phyloP scores from a whole-genome alignment of 805 yeast genomes.

The Myxozyma geophila region DNA sequence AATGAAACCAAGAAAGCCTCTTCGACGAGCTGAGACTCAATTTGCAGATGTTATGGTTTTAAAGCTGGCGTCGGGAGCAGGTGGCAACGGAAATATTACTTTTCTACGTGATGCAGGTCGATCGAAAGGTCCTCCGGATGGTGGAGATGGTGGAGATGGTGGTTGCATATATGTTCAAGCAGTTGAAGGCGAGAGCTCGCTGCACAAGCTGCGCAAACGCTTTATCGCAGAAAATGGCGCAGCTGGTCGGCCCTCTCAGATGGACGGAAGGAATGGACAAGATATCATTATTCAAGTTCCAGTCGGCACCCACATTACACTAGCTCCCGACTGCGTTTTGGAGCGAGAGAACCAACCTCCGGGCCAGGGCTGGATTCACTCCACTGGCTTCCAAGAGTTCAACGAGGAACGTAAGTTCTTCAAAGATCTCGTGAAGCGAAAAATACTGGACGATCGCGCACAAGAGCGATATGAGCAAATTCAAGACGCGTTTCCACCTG shows the following conservation, averaged over 20 bases:
- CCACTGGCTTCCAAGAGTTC: conserved; percentile 73
- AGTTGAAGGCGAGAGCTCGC: conserved; percentile 67
- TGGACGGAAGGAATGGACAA: conserved; percentile 84
- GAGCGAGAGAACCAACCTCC: conserved; percentile 61
- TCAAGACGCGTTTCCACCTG: conserved; percentile 73
- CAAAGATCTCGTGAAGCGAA: conserved; percentile 62
- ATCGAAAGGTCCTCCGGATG: conserved; percentile 92
- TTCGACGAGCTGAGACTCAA: conserved; percentile 29
- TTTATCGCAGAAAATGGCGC: conserved; percentile 76
- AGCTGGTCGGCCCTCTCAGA: conserved; percentile 72
- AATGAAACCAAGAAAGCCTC: neutral
- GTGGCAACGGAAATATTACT: conserved; percentile 87
- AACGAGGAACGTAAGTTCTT: conserved; percentile 72
- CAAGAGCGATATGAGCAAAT: conserved; percentile 60
- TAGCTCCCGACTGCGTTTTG: conserved; percentile 32
- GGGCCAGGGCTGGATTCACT: conserved; percentile 90
- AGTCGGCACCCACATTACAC: conserved; percentile 78
- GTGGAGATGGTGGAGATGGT: conserved; percentile 98
- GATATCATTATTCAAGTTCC: conserved; percentile 86
- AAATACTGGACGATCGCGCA: conserved; percentile 66
- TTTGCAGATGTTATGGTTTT: conserved; percentile 72
- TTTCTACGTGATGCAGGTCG: conserved; percentile 85
- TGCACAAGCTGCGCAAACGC: conserved; percentile 68
- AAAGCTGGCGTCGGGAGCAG: conserved; percentile 72
- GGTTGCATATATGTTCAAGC: conserved; percentile 87